These are phyloP conservation scores for Ceratocystis cacaofunesta DNA, from an alignment of 2,329 filamentous ascomycete genomes.

Conservation along the genomic window DNA sequence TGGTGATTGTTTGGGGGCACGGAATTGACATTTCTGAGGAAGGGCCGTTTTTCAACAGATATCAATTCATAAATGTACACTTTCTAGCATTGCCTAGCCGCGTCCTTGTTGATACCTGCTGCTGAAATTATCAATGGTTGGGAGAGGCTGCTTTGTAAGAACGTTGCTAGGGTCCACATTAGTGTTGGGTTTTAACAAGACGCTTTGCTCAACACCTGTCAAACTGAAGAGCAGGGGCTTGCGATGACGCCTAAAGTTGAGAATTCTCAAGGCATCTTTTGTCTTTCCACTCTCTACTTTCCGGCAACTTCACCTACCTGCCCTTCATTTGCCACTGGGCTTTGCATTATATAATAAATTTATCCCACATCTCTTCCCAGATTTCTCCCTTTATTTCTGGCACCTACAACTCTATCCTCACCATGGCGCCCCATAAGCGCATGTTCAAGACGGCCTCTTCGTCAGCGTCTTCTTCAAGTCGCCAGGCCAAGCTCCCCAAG, in stretches of 20 bases:
- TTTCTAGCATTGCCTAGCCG: no score
- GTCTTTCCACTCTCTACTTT: not conserved
- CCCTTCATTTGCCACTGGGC: not conserved
- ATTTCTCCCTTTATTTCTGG: conserved; percentile 3
- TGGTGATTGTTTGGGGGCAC: conserved; percentile 4
- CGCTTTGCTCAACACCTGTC: conserved; percentile 4
- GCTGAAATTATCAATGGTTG: not conserved
- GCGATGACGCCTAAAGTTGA: not conserved
- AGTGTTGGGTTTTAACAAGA: not conserved
- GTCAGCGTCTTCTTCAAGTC: conserved; percentile 13
- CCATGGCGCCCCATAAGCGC: conserved; percentile 16
- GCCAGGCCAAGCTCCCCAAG: conserved; percentile 32
- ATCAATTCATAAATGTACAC: no score
- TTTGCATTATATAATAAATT: not conserved
- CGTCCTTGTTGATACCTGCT: no score
- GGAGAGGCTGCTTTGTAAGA: not conserved
- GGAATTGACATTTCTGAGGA: not conserved
- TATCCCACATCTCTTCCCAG: conserved; percentile 11
- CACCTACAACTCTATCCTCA: conserved; percentile 19
- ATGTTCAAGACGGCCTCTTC: conserved; percentile 12
- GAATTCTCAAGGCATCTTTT: not conserved
- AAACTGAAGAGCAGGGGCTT: not conserved
- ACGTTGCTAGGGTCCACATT: not conserved
- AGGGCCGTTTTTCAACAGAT: no score
- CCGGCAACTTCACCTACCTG: no score